Conservation (phyloP, 345 rosid genomes). For the Pugionium dolabratum region DNA sequence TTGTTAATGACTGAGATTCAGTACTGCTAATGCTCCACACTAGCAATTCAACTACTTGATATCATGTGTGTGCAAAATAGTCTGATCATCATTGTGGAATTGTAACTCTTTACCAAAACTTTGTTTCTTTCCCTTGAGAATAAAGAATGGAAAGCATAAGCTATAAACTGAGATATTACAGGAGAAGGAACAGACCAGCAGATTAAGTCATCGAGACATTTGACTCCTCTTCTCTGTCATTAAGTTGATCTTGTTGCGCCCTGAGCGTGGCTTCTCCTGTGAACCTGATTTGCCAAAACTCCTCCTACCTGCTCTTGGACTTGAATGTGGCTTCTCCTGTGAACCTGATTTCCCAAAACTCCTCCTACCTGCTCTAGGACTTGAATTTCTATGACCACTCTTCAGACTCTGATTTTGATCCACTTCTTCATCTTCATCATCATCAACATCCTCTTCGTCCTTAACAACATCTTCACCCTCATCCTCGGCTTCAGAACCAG, state of each 20-base stretch:
- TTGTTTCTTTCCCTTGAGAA: background rate
- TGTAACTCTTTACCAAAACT: background rate
- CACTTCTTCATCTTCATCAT: too few relatives aligned
- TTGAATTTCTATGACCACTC: constrained; percentile 34
- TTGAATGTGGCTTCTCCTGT: constrained; percentile 31
- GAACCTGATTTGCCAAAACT: constrained; percentile 27
- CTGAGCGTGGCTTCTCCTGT: constrained; percentile 33
- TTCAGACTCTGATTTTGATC: constrained; percentile 24
- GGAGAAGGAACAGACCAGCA: constrained; percentile 21
- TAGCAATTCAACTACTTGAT: constrained; percentile 10
- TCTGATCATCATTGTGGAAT: too few relatives aligned
- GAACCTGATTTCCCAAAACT: constrained; percentile 31
- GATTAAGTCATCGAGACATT: constrained; percentile 19
- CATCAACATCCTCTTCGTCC: constrained; percentile 41
- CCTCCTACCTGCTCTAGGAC: constrained; percentile 33
- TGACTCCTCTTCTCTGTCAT: constrained; percentile 34
- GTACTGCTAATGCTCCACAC: constrained; percentile 3
- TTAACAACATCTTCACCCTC: constrained; percentile 34
- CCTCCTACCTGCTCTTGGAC: constrained; percentile 32
- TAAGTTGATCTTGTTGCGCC: constrained; percentile 33
- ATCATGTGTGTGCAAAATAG: background rate
- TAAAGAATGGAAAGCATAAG: background rate
- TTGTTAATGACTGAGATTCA: constrained; percentile 2
- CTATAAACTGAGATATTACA: constrained; percentile 8
- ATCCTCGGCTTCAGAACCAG: constrained; percentile 44